These are phyloP conservation scores for Tolypocladium capitatum DNA, from an alignment of 2,329 filamentous ascomycete species.

Conservation along the genomic window DNA sequence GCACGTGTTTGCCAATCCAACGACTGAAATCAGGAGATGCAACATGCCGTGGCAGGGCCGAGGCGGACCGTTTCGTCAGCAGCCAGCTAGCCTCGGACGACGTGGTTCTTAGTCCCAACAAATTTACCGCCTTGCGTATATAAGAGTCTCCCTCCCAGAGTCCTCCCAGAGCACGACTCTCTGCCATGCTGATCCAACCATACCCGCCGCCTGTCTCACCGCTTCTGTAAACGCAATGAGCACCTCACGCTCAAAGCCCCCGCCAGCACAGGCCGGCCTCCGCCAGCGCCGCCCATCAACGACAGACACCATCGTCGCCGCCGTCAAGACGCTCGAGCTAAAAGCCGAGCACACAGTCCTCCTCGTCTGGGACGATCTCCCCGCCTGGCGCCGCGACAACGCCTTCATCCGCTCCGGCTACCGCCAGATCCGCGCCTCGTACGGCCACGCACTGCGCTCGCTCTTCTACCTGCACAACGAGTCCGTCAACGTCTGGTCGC, in stretches of 20 bases:
- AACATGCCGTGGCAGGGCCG: background rate
- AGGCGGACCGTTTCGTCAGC: background rate
- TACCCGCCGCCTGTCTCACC: no score
- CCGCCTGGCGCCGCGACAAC: slow-evolving; percentile 47
- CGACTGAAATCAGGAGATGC: no score
- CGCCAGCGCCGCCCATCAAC: slow-evolving; percentile 17
- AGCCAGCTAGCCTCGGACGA: background rate
- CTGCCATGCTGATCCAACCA: background rate
- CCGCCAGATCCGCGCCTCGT: slow-evolving; percentile 35
- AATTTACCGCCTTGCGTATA: no score
- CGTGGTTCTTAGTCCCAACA: background rate
- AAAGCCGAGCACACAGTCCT: slow-evolving; percentile 28
- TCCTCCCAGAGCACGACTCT: background rate
- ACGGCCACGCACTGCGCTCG: slow-evolving; percentile 29
- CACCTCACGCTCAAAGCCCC: background rate
- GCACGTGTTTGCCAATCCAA: background rate
- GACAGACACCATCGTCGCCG: slow-evolving; percentile 10
- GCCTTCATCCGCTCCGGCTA: slow-evolving; percentile 41
- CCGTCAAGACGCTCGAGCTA: slow-evolving; percentile 22
- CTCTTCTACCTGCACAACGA: slow-evolving; percentile 47
- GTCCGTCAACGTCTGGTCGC: slow-evolving; percentile 50
- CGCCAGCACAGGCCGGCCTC: background rate
- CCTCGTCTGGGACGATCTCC: slow-evolving; percentile 45
- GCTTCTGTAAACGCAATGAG: background rate
- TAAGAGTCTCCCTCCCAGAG: no score